Base-by-base conservation (phyloP, 2,329 filamentous ascomycete species). In the Cercospora beticola region DNA sequence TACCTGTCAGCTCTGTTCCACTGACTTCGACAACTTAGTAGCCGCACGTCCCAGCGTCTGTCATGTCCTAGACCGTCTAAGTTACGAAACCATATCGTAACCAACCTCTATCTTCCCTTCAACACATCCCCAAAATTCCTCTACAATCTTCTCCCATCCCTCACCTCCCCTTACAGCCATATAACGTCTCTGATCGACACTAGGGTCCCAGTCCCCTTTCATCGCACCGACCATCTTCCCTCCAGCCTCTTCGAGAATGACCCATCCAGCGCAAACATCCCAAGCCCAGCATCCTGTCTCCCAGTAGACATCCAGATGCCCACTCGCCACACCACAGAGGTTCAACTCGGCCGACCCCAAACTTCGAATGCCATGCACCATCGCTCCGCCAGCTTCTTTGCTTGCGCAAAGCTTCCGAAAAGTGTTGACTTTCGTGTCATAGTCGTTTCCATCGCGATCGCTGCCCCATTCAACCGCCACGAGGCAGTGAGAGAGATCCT, bases 251-350 rank as follows among this genome's bases (percentile, higher is more conserved):
- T 82, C 81, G 28, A 94, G 81, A 69, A 94, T 89, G 67, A 89
- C 88, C 92, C 91, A 94, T 0, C 89, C 92, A 5, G 92, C 92
- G 76, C 90, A 92, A 2, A 94, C 92, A 78, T 94, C 92, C 92
- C 92, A 94, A 1, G 91, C 90, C 87, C 91, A 94, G 79, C 90
- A 93, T 0, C 92, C 92, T 43, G 90, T 91, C 81, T 94, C 92
- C 92, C 92, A 94, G 78, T 92, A 94, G 23, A 88, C 75, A 77
- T 94, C 92, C 28, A 92, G 74, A 78, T 88, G 85, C 0, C 92
- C 92, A 9, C 87, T 86, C 2, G 92, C 92, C 3, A 92, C 89
- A 46, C 85, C 86, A 67, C 90, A 92, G 18, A 94, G 79, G 78
- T 94, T 94, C 74, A 94, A 81, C 49, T 92, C 92, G 7, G 92